Evolutionary conservation across 1,139 yeast genomes (phyloP).

Genomic region (Diutina rugosa): DNA sequence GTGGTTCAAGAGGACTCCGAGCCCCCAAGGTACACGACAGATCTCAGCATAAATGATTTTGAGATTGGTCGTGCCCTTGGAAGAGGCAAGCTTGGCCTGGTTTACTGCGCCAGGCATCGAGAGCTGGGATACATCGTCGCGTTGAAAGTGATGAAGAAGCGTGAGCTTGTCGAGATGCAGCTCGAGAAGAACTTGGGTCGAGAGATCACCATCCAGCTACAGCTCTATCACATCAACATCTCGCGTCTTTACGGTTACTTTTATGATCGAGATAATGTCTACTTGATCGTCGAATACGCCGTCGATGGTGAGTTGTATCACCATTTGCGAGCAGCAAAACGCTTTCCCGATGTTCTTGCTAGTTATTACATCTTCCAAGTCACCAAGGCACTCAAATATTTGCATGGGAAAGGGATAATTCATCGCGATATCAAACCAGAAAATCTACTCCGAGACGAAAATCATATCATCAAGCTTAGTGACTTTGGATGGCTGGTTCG

Average conservation of each 20-base stretch:
- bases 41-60: slow-evolving; percentile 43
- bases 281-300: slow-evolving; percentile 74
- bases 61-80: slow-evolving; percentile 85
- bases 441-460: slow-evolving; percentile 63
- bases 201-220: slow-evolving; percentile 84
- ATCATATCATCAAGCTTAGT: slow-evolving; percentile 66
- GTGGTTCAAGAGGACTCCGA: not conserved
- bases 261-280: slow-evolving; percentile 67
- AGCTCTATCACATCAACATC: slow-evolving; percentile 64
- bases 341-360: slow-evolving; percentile 62
- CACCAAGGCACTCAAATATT: slow-evolving; percentile 61
- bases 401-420: slow-evolving; percentile 69
- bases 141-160: slow-evolving; percentile 78
- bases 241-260: slow-evolving; percentile 79
- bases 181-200: slow-evolving; percentile 83
- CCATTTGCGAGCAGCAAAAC: slow-evolving; percentile 45
- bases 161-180: slow-evolving; percentile 59
- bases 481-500: slow-evolving; percentile 95
- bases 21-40: not conserved
- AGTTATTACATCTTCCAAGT: slow-evolving; percentile 75
- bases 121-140: slow-evolving; percentile 75
- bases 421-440: slow-evolving; percentile 94
- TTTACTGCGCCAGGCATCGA: slow-evolving; percentile 76
- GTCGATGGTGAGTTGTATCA: slow-evolving; percentile 82
- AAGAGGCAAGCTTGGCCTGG: slow-evolving; percentile 87